Base-by-base conservation (phyloP, 768 basidiomycete genomes). In the Russula vinacea region DNA sequence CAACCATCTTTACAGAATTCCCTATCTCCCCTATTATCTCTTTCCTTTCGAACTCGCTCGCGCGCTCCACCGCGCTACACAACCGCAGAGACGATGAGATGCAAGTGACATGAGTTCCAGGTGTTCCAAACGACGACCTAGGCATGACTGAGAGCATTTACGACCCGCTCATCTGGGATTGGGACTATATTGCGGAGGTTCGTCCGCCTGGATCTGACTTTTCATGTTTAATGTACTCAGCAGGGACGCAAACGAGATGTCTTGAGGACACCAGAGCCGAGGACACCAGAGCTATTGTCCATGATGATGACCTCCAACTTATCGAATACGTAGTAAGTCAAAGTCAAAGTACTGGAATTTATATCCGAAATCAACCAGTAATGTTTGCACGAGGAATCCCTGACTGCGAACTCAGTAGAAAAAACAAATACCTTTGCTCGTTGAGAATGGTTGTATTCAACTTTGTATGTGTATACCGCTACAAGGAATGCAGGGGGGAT, bases 181-280 rank as follows among this genome's bases (percentile, higher is more conserved):
- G 61, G 35, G 52, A 62, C 45, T 64, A 60, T 26, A 56, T 64
- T 44, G 44, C 37, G 13, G 52, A 62, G 54, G 63, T 56, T 55
- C 29, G 64, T 62, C 37, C 9, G 9, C 32, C 19, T 33, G 19
- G 5, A 4, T 29, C 10, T 51, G 17, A 2, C 16, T 5, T 17
- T 7, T 35, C 44, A 1, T 13, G 39, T 45, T 10, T n/a, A 44
- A 2, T 35, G 17, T 33, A 45, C 60, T 44, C 13, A 60, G 32
- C 5, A n/a, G 2, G 16, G 1, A 7, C 22, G 13, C 19, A 40
- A 35, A 52, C 57, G 64, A 56, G 57, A 53, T 62, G 55, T 39
- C 33, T 29, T 3, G 39, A 56, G 37, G 52, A 65, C 14, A 33
- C 22, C 19, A 6, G 56, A 29, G 60, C 47, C 16, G 49, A 29